Evolutionary conservation across 805 yeast species (phyloP), one percentile per base, ranked within the genome.

Genomic region (Wickerhamiella sorbophila): DNA sequence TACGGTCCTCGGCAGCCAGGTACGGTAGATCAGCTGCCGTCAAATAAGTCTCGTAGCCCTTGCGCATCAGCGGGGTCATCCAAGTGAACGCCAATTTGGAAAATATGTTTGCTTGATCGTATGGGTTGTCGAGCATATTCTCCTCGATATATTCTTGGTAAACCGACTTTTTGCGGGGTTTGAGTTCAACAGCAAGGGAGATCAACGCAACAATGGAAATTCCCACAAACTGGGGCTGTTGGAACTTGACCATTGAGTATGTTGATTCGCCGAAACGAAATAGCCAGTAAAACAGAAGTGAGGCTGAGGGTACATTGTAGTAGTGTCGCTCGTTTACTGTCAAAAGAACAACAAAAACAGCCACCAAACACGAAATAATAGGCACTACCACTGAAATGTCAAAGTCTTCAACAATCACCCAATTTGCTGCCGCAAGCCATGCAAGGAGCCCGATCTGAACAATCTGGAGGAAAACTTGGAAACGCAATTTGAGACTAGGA

Each of bases 51-150:
- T 67, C 63, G 53, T 79, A 80, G 14, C 97, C 97, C 41, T 73
- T 73, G 50, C 64, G 72, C 78, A 91, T 84, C 53, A 91, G 64
- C 1, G 72, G 75, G 17, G 85, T 76, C 94, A 91, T 84, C 97
- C 98, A 91, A 21, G 77, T 64, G 58, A 91, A 88, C 0, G 94
- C 78, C 40, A 88, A 64, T 40, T 72, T 66, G 2, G 94, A 79
- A 48, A 88, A 74, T 14, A 86, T 63, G 56, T 87, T 77, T 10
- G 85, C 82, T 42, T 57, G 58, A 32, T 74, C 78, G 33, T 65
- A 61, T 1, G 78, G 80, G 35, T 57, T 55, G 34, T 48, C 50
- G 38, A 35, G 44, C 29, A 24, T 24, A 39, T 57, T 56, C 33
- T 44, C 43, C 45, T 51, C 51, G 8, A 63, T 53, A 39, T 66